Percentiles rank a stretch among this genome's conserved stretches.
phyloP scores from a whole-genome alignment of 306 rosid genomes.

The Prunus mume region DNA sequence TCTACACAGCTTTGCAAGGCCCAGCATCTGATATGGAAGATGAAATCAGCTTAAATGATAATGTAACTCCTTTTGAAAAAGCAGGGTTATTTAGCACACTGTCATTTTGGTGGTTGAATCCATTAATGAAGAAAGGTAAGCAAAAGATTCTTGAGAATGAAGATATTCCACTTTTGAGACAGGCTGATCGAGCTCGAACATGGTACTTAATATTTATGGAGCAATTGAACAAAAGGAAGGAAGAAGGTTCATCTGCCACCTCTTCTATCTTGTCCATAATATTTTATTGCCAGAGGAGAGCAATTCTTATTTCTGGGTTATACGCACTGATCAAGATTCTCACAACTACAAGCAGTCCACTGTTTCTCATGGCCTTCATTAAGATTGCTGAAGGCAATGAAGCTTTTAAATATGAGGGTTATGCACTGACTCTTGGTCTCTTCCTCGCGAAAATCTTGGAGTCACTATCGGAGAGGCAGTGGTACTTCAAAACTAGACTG shows the following conservation, averaged over 20 bases:
- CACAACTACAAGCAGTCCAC: conserved; percentile 1
- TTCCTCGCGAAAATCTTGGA: conserved; percentile 20
- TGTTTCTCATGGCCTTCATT: conserved; percentile 25
- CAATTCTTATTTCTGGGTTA: conserved; percentile 19
- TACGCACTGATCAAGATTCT: conserved; percentile 22
- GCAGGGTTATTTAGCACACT: conserved; percentile 18
- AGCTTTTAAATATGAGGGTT: conserved; percentile 24
- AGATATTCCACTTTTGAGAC: conserved; percentile 22
- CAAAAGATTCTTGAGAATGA: conserved; percentile 13
- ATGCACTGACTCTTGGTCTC: conserved; percentile 24
- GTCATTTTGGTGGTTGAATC: conserved; percentile 41
- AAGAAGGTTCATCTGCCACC: neutral
- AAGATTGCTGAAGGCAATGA: conserved; percentile 11
- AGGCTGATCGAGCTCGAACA: conserved; percentile 27
- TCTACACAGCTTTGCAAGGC: conserved; percentile 13
- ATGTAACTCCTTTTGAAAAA: conserved; percentile 25
- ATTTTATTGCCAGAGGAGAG: conserved; percentile 6
- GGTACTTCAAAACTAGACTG: conserved; percentile 17
- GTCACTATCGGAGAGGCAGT: conserved; percentile 30
- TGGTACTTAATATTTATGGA: conserved; percentile 5
- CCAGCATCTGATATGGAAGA: neutral
- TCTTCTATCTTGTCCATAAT: conserved; percentile 9
- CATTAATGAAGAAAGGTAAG: conserved; percentile 28
- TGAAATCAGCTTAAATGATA: conserved; percentile 5
- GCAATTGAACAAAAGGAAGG: conserved; percentile 10